phyloP scores from a whole-genome alignment of 139 green algal species.

The Deuterostichococcus epilithicus region DNA sequence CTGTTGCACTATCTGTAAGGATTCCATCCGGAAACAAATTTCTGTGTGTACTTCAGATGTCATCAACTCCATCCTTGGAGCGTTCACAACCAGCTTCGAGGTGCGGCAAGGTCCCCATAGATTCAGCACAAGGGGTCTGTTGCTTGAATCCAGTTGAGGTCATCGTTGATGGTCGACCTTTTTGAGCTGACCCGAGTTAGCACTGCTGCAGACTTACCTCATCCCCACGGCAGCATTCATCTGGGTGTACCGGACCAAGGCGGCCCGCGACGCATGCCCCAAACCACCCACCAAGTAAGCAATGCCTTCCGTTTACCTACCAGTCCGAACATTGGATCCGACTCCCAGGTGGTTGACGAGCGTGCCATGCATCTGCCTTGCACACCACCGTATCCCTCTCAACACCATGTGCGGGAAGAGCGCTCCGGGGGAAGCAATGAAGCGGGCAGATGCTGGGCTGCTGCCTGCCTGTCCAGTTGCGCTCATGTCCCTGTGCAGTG shows the following conservation, averaged over 20 bases:
- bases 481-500: background rate
- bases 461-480: no score
- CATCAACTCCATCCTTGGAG: constrained; percentile 26
- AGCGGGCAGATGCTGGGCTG: no score
- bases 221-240: background rate
- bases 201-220: background rate
- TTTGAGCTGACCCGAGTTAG: background rate
- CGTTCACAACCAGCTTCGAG: constrained; percentile 30
- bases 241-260: background rate
- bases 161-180: no score
- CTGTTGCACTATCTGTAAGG: no score
- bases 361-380: no score
- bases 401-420: no score
- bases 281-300: background rate
- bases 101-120: background rate
- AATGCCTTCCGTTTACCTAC: background rate
- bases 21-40: background rate
- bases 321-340: no score
- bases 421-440: no score
- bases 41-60: background rate
- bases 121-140: background rate
- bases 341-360: background rate
- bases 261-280: background rate
- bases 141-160: no score
- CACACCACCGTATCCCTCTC: no score